Conservation (phyloP, 345 rosid genomes). For the Lumnitzera littorea region DNA sequence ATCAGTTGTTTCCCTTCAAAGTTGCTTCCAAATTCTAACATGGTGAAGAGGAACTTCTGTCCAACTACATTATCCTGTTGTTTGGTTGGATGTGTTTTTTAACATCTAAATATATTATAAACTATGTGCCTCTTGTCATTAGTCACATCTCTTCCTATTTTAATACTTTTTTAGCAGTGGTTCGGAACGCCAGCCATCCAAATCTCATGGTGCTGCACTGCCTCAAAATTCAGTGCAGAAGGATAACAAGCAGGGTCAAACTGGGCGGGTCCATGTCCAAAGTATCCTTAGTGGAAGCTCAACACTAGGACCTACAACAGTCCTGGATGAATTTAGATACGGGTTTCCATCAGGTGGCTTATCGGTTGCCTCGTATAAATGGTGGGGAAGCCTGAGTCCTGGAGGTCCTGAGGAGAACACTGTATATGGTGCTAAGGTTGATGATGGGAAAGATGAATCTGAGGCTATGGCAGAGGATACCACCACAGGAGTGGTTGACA, state of each 20-base stretch:
- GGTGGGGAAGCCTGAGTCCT: conserved; percentile 55
- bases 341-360: conserved; percentile 73
- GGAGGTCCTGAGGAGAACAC: conserved; percentile 12
- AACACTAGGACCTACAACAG: conserved; percentile 24
- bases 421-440: conserved; percentile 23
- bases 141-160: too few relatives aligned
- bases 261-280: conserved; percentile 10
- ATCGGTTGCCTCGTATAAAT: conserved; percentile 37
- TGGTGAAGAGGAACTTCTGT: too few relatives aligned
- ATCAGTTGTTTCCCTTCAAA: too few relatives aligned
- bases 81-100: too few relatives aligned
- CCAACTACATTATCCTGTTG: too few relatives aligned
- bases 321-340: conserved; percentile 51
- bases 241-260: conserved; percentile 26
- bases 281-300: conserved; percentile 15
- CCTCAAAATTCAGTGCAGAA: conserved; percentile 24
- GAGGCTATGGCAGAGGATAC: conserved; percentile 12
- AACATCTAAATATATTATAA: too few relatives aligned
- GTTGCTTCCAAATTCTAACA: too few relatives aligned
- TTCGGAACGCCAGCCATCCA: conserved; percentile 17
- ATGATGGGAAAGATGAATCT: conserved; percentile 12
- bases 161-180: conserved; percentile 15
- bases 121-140: too few relatives aligned
- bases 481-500: conserved; percentile 3
- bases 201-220: conserved; percentile 16